Evolutionary conservation across 2,329 filamentous ascomycete genomes (phyloP).

Genomic region (Pseudogymnoascus pannorum): DNA sequence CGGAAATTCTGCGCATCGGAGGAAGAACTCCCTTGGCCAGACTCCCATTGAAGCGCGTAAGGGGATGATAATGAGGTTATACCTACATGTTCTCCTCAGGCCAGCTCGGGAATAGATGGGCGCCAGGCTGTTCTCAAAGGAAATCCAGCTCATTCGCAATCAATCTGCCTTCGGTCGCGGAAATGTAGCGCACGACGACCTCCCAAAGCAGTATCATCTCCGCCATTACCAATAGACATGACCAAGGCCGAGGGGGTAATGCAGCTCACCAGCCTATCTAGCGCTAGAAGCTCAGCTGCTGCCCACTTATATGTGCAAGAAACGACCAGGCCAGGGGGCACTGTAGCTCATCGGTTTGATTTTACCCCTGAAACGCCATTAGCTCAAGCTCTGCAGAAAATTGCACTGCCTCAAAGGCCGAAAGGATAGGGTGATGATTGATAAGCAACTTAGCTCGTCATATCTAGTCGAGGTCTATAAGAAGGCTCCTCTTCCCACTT

Average conservation of each 20-base stretch:
- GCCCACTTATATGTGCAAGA: background rate
- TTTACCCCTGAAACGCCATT: background rate
- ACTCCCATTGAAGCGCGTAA: background rate
- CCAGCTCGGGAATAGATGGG: background rate
- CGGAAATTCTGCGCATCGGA: background rate
- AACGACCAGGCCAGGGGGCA: background rate
- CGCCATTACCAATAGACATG: background rate
- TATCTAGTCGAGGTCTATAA: background rate
- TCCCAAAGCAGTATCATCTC: background rate
- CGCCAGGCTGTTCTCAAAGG: background rate
- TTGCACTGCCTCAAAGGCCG: background rate
- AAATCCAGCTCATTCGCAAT: background rate
- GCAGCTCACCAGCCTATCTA: background rate
- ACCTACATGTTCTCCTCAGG: background rate
- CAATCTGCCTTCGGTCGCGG: background rate
- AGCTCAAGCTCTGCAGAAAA: background rate
- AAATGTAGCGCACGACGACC: background rate
- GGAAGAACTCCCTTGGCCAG: background rate
- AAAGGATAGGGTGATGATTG: background rate
- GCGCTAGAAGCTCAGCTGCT: background rate
- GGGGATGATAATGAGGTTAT: background rate
- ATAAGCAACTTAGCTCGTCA: background rate
- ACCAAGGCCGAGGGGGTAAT: background rate
- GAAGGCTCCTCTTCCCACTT: background rate
- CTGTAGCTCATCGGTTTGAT: background rate